Conservation (phyloP, 208 protist genomes). For the Acanthamoeba triangularis region DNA sequence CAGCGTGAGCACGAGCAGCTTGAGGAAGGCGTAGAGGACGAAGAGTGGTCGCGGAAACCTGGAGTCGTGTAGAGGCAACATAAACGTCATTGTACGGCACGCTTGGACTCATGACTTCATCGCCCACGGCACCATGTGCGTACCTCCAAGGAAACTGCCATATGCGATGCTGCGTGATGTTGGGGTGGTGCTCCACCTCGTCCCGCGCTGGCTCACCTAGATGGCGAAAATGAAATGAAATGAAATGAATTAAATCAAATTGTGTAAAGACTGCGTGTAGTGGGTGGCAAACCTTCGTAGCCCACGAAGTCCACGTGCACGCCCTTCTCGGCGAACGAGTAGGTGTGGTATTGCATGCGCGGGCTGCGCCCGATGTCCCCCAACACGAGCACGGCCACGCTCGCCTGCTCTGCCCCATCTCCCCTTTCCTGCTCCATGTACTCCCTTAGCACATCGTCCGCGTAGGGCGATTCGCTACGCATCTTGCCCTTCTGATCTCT, state of each 20-base stretch:
- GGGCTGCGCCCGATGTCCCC: conserved; percentile 52
- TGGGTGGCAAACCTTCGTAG: background rate
- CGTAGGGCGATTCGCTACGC: background rate
- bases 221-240: background rate
- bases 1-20: conserved; percentile 34
- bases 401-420: background rate
- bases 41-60: conserved; percentile 45
- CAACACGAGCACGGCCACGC: conserved; percentile 34
- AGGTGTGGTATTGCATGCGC: conserved; percentile 60
- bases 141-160: conserved; percentile 45
- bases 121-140: background rate
- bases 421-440: background rate
- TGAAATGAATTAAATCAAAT: background rate
- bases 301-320: conserved; percentile 47
- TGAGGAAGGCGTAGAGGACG: conserved; percentile 37
- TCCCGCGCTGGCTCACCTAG: background rate
- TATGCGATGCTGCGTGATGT: conserved; percentile 43
- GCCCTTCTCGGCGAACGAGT: conserved; percentile 17
- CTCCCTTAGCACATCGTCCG: background rate
- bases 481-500: background rate
- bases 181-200: conserved; percentile 56
- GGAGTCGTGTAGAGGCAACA: background rate
- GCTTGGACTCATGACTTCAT: too few relatives aligned
- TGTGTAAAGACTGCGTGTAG: background rate
- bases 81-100: too few relatives aligned